Evolutionary conservation across 2,329 filamentous ascomycete species (phyloP).

Genomic region (Aspergillus fumigatiaffinis): DNA sequence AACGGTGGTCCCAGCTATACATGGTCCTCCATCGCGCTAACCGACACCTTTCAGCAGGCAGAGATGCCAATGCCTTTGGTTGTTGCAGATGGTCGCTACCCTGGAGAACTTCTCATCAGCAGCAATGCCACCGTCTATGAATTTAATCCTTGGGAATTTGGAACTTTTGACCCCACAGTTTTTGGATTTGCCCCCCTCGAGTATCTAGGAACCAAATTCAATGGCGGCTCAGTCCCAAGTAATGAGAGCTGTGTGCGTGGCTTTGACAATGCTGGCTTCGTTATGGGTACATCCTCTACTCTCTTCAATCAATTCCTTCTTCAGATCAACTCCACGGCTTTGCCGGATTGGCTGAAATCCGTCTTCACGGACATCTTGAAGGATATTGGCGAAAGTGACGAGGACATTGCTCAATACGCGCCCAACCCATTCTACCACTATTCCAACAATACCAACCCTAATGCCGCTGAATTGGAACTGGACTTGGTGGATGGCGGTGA

Average conservation of each 20-base stretch:
- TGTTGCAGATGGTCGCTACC: conserved; percentile 62
- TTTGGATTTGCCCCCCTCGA: conserved; percentile 66
- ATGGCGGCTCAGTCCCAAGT: conserved; percentile 54
- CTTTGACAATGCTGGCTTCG: conserved; percentile 74
- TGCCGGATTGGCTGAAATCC: conserved; percentile 48
- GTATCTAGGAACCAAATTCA: conserved; percentile 70
- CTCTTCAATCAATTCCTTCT: conserved; percentile 79
- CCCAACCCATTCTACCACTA: conserved; percentile 72
- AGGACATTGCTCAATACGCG: conserved; percentile 69
- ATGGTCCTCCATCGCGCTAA: conserved; percentile 69
- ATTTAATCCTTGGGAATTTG: conserved; percentile 74
- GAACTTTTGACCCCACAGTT: conserved; percentile 67
- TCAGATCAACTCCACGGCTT: conserved; percentile 52
- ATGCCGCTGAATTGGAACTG: conserved; percentile 50
- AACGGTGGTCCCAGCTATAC: conserved; percentile 72
- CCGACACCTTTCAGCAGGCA: conserved; percentile 56
- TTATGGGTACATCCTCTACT: conserved; percentile 80
- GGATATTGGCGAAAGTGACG: conserved; percentile 53
- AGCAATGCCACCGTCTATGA: conserved; percentile 71
- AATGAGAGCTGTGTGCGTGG: conserved; percentile 65
- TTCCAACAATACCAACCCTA: conserved; percentile 56
- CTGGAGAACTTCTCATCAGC: conserved; percentile 57
- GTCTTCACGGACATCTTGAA: conserved; percentile 53
- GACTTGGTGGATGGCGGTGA: conserved; percentile 72
- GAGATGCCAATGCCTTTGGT: conserved; percentile 67